Conservation (phyloP, 2,329 filamentous ascomycete species). For the Epichloe scottii region DNA sequence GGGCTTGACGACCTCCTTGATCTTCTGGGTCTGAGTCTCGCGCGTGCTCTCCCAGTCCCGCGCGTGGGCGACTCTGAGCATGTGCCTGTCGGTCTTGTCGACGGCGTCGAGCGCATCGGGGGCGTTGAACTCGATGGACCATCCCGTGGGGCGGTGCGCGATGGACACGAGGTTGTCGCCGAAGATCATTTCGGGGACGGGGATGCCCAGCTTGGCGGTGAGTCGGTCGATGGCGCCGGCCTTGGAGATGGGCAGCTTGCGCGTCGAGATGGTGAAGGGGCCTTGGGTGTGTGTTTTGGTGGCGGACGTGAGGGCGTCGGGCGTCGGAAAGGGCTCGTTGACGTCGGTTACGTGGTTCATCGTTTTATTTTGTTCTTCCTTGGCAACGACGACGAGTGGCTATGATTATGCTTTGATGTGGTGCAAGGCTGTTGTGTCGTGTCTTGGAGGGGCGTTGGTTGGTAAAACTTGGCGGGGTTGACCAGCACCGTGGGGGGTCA, state of each 20-base stretch:
- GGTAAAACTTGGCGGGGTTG: too few species aligned
- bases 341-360: slow-evolving; percentile 29
- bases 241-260: slow-evolving; percentile 92
- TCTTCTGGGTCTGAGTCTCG: slow-evolving; percentile 71
- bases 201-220: slow-evolving; percentile 65
- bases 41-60: slow-evolving; percentile 61
- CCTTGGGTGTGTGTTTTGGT: slow-evolving; percentile 47
- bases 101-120: slow-evolving; percentile 80
- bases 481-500: too few species aligned
- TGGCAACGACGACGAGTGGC: too few species aligned
- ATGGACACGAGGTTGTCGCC: slow-evolving; percentile 81
- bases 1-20: slow-evolving; percentile 87
- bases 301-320: slow-evolving; percentile 35
- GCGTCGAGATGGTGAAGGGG: slow-evolving; percentile 63
- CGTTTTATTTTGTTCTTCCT: background rate
- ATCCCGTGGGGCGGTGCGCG: slow-evolving; percentile 60
- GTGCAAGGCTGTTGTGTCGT: too few species aligned
- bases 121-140: slow-evolving; percentile 71
- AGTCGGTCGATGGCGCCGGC: slow-evolving; percentile 80
- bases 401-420: too few species aligned
- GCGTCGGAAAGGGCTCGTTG: slow-evolving; percentile 43
- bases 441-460: too few species aligned
- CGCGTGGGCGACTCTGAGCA: slow-evolving; percentile 91
- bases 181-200: slow-evolving; percentile 97
- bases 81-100: slow-evolving; percentile 82